Evolutionary conservation across 805 yeast species (phyloP).

Genomic region (Starmerella bombi): DNA sequence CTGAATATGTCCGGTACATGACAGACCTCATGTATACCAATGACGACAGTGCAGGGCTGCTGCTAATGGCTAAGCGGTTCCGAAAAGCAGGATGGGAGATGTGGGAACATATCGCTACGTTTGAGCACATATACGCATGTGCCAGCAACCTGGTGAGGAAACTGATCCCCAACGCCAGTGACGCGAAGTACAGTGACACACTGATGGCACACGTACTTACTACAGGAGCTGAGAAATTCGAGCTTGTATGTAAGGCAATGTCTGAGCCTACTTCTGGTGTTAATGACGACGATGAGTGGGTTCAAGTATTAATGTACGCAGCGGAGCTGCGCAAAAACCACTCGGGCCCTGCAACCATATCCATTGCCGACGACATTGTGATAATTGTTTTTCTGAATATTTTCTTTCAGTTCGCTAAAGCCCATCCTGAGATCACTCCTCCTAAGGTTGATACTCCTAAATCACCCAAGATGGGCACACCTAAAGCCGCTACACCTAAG

Average conservation of each 20-base stretch:
- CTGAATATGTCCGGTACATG: constrained; percentile 52
- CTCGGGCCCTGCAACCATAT: constrained; percentile 10
- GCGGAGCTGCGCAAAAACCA: constrained; percentile 11
- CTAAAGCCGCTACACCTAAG: neutral
- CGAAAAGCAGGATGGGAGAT: constrained; percentile 67
- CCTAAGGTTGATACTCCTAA: neutral
- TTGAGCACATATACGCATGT: constrained; percentile 48
- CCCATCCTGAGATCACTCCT: neutral
- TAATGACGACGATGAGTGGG: constrained; percentile 2
- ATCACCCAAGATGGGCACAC: no score
- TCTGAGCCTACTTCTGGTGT: neutral
- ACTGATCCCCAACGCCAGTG: constrained; percentile 24
- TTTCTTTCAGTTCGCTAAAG: neutral
- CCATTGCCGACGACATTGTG: constrained; percentile 15
- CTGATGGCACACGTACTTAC: constrained; percentile 34
- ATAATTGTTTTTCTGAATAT: constrained; percentile 6
- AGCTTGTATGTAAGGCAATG: constrained; percentile 4
- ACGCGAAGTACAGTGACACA: constrained; percentile 37
- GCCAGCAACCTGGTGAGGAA: constrained; percentile 41
- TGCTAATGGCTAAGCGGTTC: constrained; percentile 54
- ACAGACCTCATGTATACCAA: constrained; percentile 41
- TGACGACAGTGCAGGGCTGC: constrained; percentile 46
- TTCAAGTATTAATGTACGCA: constrained; percentile 10
- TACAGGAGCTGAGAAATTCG: constrained; percentile 32
- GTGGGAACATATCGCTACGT: constrained; percentile 47